These are phyloP conservation scores for Citrullus colocynthis DNA, from an alignment of 306 rosid genomes.

Conservation along the genomic window DNA sequence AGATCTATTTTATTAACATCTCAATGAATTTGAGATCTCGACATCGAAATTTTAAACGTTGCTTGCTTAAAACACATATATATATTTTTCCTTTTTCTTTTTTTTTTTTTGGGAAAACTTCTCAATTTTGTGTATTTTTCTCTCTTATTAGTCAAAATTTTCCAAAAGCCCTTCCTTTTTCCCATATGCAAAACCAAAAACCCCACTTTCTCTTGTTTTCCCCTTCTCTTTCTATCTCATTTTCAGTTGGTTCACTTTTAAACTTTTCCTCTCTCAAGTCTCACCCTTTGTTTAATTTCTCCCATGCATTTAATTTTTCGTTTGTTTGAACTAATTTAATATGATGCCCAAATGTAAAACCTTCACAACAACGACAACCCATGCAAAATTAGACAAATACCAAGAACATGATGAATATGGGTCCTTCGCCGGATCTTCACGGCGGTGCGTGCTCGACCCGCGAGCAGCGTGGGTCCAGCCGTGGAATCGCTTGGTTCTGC, in stretches of 20 bases:
- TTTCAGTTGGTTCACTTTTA: neutral
- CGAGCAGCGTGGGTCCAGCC: conserved; percentile 60
- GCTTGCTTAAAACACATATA: no score
- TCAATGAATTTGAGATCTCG: no score
- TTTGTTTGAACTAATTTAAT: neutral
- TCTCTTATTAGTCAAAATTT: no score
- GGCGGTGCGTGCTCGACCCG: conserved; percentile 57
- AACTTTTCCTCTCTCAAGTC: neutral
- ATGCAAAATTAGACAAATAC: neutral
- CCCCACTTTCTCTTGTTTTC: neutral
- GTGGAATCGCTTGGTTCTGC: conserved; percentile 66
- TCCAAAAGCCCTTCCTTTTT: no score
- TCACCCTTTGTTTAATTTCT: no score
- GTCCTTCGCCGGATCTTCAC: conserved; percentile 9
- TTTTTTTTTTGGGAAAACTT: no score
- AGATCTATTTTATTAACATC: no score
- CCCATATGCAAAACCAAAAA: neutral
- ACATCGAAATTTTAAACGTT: no score
- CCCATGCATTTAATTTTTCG: neutral
- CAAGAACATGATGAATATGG: neutral
- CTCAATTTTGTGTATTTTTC: no score
- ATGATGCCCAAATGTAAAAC: conserved; percentile 7
- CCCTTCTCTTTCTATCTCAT: neutral
- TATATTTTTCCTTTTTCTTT: no score
- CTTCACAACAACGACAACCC: neutral